Evolutionary conservation across 257 asterid genomes (phyloP).

Genomic region (Salvia splendens): DNA sequence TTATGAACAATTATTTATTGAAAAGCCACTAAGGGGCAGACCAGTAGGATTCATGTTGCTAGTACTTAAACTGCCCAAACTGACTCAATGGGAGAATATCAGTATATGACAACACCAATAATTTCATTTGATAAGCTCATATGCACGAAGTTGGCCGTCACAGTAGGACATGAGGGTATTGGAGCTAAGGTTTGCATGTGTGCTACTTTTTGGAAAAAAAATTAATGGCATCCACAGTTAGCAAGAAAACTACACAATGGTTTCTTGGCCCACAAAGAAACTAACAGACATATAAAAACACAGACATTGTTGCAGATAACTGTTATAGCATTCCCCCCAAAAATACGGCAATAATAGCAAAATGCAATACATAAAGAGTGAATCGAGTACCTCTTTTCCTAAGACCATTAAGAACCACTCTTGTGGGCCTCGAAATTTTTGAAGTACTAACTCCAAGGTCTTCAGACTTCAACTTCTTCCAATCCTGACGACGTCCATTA

Average conservation of each 20-base stretch:
- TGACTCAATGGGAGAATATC: neutral
- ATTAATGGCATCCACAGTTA: neutral
- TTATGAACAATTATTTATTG: neutral
- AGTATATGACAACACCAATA: neutral
- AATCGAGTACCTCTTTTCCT: slow-evolving; percentile 55
- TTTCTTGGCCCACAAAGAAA: neutral
- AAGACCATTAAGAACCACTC: slow-evolving; percentile 76
- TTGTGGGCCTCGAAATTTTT: slow-evolving; percentile 65
- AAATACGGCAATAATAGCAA: neutral
- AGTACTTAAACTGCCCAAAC: neutral
- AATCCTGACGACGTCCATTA: slow-evolving; percentile 35
- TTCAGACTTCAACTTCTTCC: slow-evolving; percentile 70
- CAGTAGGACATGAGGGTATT: neutral
- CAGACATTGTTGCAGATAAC: neutral
- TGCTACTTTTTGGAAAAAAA: neutral
- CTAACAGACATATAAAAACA: neutral
- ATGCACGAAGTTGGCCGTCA: neutral
- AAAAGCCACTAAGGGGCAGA: neutral
- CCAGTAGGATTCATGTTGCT: neutral
- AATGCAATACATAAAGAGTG: neutral
- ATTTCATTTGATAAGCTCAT: neutral
- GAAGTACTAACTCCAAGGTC: slow-evolving; percentile 78
- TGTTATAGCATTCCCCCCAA: neutral
- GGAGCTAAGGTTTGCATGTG: neutral
- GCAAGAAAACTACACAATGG: neutral